These are phyloP conservation scores for Chlamydomonas sp. DNA, from an alignment of 139 green algal species.

Conservation along the genomic window DNA sequence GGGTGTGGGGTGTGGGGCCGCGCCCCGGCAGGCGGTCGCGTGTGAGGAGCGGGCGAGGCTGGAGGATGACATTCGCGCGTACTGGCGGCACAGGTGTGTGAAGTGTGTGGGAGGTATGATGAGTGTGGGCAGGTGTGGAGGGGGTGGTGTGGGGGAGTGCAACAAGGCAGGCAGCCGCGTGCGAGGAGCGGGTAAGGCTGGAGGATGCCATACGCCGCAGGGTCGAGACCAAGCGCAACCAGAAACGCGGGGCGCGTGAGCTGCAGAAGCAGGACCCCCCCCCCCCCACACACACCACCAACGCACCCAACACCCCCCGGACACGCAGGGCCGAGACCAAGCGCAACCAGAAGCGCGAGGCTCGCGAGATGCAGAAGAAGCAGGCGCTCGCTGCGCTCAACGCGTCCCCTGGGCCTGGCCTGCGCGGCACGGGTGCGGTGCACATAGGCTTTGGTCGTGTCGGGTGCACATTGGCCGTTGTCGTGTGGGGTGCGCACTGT, in stretches of 20 bases:
- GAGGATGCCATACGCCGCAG: constrained; percentile 49
- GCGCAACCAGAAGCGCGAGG: constrained; percentile 54
- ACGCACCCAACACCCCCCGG: too few species aligned
- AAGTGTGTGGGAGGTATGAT: too few species aligned
- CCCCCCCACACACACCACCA: too few species aligned
- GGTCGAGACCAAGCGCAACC: constrained; percentile 54
- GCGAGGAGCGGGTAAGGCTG: constrained; percentile 17
- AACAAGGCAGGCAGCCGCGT: constrained; percentile 28
- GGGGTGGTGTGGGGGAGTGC: too few species aligned
- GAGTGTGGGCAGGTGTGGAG: too few species aligned
- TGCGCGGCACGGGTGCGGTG: neutral
- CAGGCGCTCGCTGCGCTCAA: constrained; percentile 37
- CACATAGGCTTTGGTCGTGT: neutral
- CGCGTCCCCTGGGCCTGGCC: neutral
- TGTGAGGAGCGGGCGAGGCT: constrained; percentile 18
- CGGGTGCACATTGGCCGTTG: neutral
- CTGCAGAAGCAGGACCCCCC: constrained; percentile 45
- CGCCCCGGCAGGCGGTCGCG: constrained; percentile 34
- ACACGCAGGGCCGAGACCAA: constrained; percentile 55
- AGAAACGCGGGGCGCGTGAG: constrained; percentile 60
- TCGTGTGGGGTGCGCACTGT: neutral
- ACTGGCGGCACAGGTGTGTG: constrained; percentile 28
- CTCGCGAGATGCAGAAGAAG: constrained; percentile 51
- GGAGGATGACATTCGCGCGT: constrained; percentile 48
- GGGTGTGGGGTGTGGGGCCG: too few species aligned